Evolutionary conservation across 495 filamentous ascomycete species (phyloP).

Genomic region (Annulohypoxylon nitens): DNA sequence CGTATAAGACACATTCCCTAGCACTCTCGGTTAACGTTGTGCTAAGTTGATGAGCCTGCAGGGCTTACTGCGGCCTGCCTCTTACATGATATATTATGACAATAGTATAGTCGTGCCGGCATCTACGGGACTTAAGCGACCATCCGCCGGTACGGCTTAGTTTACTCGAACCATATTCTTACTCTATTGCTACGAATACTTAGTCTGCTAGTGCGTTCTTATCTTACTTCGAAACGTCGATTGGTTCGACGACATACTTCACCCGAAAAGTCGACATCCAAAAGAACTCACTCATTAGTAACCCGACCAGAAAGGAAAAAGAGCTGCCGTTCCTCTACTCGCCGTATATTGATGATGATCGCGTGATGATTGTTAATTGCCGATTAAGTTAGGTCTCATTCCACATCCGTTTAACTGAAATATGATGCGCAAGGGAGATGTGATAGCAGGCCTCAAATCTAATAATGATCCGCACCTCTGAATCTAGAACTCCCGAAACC

Average conservation of each 20-base stretch:
- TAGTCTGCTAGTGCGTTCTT: constrained; percentile 7
- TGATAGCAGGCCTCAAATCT: constrained; percentile 24
- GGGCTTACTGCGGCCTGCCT: constrained; percentile 18
- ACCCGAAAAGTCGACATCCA: constrained; percentile 3
- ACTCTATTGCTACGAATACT: constrained; percentile 11
- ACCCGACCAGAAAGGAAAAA: constrained; percentile 32
- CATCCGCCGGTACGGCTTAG: not conserved
- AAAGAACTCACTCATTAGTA: constrained; percentile 24
- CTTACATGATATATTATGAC: constrained; percentile 20
- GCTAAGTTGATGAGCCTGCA: constrained; percentile 9
- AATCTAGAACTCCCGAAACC: constrained; percentile 45
- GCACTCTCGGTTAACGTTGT: constrained; percentile 3
- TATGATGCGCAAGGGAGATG: constrained; percentile 21
- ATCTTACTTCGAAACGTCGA: constrained; percentile 2
- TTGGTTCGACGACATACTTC: constrained; percentile 26
- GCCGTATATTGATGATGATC: constrained; percentile 21
- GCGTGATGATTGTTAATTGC: constrained; percentile 36
- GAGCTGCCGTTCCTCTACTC: not conserved
- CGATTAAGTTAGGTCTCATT: constrained; percentile 35
- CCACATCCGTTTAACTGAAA: not conserved
- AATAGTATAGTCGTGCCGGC: constrained; percentile 1
- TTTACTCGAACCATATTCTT: constrained; percentile 15
- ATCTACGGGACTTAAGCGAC: constrained; percentile 2
- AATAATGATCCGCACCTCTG: constrained; percentile 22
- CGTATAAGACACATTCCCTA: constrained; percentile 17